Conservation (phyloP, 495 filamentous ascomycete species). For the Penicillium egyptiacum region DNA sequence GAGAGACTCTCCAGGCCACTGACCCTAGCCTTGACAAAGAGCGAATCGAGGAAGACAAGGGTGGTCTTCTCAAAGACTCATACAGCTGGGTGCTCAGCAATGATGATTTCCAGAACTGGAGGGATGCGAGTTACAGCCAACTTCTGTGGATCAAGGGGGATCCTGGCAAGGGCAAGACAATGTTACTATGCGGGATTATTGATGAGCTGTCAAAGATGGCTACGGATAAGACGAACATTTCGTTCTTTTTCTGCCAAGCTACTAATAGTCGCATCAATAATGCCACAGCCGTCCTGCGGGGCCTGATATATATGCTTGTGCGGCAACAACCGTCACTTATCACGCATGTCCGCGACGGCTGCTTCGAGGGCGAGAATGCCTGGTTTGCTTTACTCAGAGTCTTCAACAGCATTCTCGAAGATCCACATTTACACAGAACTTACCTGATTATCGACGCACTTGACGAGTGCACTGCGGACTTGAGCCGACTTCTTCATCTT, state of each 20-base stretch:
- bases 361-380: neutral
- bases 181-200: conserved; percentile 43
- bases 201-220: conserved; percentile 27
- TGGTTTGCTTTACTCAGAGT: neutral
- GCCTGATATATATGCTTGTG: conserved; percentile 41
- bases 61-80: conserved; percentile 39
- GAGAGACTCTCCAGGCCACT: too few relatives aligned
- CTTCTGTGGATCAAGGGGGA: conserved; percentile 30
- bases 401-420: neutral
- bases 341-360: too few relatives aligned
- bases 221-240: conserved; percentile 20
- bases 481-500: conserved; percentile 31
- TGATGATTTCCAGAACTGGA: conserved; percentile 28
- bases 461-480: conserved; percentile 43
- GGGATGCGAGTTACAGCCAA: neutral
- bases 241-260: conserved; percentile 51
- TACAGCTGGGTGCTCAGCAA: conserved; percentile 46
- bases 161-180: conserved; percentile 35
- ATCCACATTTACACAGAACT: too few relatives aligned
- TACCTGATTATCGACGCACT: conserved; percentile 51
- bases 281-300: conserved; percentile 40
- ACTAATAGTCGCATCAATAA: conserved; percentile 34
- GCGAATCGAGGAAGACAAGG: conserved; percentile 25
- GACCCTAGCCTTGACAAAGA: too few relatives aligned
- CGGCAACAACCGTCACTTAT: conserved; percentile 31